Percentiles rank a stretch among this genome's conserved stretches.
phyloP scores from a whole-genome alignment of 352 stramenopile genomes.

The Globisporangium sylvaticum region DNA sequence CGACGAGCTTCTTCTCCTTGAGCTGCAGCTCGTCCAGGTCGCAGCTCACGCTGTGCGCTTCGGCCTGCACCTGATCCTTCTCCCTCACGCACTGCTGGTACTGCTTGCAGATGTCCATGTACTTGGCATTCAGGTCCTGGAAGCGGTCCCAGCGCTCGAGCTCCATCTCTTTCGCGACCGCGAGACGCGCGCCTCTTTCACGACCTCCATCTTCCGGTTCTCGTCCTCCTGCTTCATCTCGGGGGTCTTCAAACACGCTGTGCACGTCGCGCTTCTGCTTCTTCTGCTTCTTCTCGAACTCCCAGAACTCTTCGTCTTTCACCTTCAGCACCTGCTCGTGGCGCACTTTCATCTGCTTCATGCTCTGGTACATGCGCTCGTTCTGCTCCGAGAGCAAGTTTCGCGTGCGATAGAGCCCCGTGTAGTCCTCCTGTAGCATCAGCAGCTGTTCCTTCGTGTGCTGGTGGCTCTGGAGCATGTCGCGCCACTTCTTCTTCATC shows the following conservation, averaged over 20 bases:
- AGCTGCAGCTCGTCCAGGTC: slow-evolving; percentile 17
- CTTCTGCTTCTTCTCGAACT: slow-evolving; percentile 63
- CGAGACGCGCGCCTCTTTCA: slow-evolving; percentile 41
- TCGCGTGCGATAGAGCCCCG: slow-evolving; percentile 50
- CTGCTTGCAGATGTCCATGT: slow-evolving; percentile 46
- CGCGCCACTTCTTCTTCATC: slow-evolving; percentile 71
- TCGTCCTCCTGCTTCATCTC: slow-evolving; percentile 46
- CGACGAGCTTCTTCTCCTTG: slow-evolving; percentile 32
- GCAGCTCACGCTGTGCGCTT: slow-evolving; percentile 13
- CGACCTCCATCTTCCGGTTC: slow-evolving; percentile 31
- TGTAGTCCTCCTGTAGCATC: slow-evolving; percentile 75
- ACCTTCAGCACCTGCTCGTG: slow-evolving; percentile 43
- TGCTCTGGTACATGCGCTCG: slow-evolving; percentile 36
- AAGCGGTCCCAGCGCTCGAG: slow-evolving; percentile 63
- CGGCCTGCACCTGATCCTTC: slow-evolving; percentile 23
- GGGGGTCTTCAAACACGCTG: slow-evolving; percentile 46
- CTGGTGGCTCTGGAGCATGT: slow-evolving; percentile 36
- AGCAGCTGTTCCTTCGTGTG: slow-evolving; percentile 51
- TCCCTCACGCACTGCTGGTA: slow-evolving; percentile 29
- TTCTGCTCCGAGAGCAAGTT: slow-evolving; percentile 38
- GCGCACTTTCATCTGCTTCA: slow-evolving; percentile 40
- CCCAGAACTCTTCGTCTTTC: slow-evolving; percentile 55
- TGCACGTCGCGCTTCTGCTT: slow-evolving; percentile 40
- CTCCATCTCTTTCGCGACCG: slow-evolving; percentile 54
- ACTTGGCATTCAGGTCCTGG: slow-evolving; percentile 67